Conservation (phyloP, 2,329 filamentous ascomycete genomes). For the Neofusicoccum parvum region DNA sequence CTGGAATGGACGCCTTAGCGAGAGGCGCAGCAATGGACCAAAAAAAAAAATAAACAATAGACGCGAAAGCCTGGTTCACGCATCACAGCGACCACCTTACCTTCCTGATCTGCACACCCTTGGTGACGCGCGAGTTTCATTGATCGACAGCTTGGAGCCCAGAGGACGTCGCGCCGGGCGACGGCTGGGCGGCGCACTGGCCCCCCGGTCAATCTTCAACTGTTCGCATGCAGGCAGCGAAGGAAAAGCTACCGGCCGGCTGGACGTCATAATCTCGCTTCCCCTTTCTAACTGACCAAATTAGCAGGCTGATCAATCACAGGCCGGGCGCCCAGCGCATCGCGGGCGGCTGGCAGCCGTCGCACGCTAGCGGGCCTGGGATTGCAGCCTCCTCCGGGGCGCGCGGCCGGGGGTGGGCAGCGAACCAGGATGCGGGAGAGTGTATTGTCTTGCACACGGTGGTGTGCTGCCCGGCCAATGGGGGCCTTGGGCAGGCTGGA, state of each 20-base stretch:
- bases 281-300: slow-evolving; percentile 7
- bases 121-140: slow-evolving; percentile 5
- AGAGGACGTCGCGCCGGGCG: background rate
- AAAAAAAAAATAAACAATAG: slow-evolving; percentile 15
- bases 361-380: background rate
- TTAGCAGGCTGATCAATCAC: slow-evolving; percentile 5
- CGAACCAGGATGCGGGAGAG: slow-evolving; percentile 1
- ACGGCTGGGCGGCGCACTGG: background rate
- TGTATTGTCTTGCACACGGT: background rate
- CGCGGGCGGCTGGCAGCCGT: background rate
- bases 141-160: background rate
- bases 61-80: background rate
- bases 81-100: background rate
- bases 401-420: background rate
- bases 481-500: background rate
- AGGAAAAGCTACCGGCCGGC: background rate
- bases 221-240: background rate
- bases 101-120: background rate
- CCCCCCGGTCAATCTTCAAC: slow-evolving; percentile 9
- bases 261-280: slow-evolving; percentile 19
- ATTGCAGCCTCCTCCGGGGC: background rate
- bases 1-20: slow-evolving; percentile 5
- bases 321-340: background rate
- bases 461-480: slow-evolving; percentile 5
- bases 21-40: slow-evolving; percentile 8